phyloP scores from a whole-genome alignment of 2,329 filamentous ascomycete species.

The Pseudogymnoascus sp. region DNA sequence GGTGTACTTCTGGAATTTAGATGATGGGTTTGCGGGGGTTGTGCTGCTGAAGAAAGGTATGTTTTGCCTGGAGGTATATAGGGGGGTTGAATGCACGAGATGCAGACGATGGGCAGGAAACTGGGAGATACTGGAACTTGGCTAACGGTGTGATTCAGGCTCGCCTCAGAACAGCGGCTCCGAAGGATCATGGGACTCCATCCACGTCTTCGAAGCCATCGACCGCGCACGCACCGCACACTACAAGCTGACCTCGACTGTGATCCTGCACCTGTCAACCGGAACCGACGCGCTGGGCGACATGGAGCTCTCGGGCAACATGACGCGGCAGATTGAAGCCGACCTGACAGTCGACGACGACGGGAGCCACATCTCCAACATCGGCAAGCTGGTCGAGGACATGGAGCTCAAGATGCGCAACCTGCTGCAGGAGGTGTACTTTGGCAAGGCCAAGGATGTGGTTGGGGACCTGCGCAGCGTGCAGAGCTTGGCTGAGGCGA shows the following conservation, averaged over 20 bases:
- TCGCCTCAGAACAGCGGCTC: constrained; percentile 57
- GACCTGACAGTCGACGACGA: constrained; percentile 86
- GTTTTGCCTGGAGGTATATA: constrained; percentile 23
- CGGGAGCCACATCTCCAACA: constrained; percentile 89
- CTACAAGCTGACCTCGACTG: constrained; percentile 96
- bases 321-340: constrained; percentile 93
- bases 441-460: constrained; percentile 98
- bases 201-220: constrained; percentile 95
- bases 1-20: constrained; percentile 97
- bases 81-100: neutral
- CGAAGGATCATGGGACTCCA: constrained; percentile 90
- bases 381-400: constrained; percentile 89
- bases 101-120: neutral
- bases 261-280: constrained; percentile 80
- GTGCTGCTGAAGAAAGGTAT: constrained; percentile 90
- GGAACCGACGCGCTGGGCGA: constrained; percentile 62
- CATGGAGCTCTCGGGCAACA: constrained; percentile 91
- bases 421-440: constrained; percentile 96
- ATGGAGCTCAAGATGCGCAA: constrained; percentile 99
- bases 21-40: constrained; percentile 95
- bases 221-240: constrained; percentile 86
- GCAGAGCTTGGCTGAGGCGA: constrained; percentile 73
- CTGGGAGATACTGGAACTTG: constrained; percentile 10
- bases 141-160: constrained; percentile 36
- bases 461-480: constrained; percentile 91